Evolutionary conservation across 202 grass and related monocot genomes (phyloP), one percentile per base, ranked within the genome.

Genomic region (Zoysia matrella): DNA sequence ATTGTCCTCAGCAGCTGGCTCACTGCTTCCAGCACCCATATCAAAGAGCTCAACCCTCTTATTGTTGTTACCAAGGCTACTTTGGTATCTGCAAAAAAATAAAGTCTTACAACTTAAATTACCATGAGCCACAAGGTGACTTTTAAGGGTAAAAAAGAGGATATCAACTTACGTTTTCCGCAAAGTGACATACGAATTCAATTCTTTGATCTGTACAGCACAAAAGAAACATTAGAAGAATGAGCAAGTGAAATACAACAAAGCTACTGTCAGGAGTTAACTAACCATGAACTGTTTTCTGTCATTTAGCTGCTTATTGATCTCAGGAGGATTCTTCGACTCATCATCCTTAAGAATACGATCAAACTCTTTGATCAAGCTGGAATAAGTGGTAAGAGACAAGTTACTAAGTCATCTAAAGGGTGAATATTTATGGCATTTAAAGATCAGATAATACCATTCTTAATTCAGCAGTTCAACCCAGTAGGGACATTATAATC

Each of bases 361-460:
- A 74, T 98, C 95, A 78, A 93, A 94, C 71, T 95, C 92, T 90
- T 92, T 98, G 81, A 98, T 92, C 85, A 98, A 89, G 62, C 95
- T 98, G 81, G 1, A 40, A 81, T 36, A 55, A 57, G 9, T 12
- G 61, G 36, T 48, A 75, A 11, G 0, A 67, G 40, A 43, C 46
- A 45, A 14, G 63, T 67, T n/a, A 5, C 30, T 36, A 36, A 69
- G 60, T 65, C n/a, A 41, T 73, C 18, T 3, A 77, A 85, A 47
- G 8, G 12, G 55, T 60, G 58, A 72, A 61, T 49, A 52, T 4
- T 56, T 48, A 53, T 41, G 9, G 73, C 18, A 78, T 52, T 39
- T 39, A 60, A 42, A 73, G 47, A 67, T 11, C 47, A 22, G 44
- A 65, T 67, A 85, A 47, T 83, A 81, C 51, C 67, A 69, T 83